Evolutionary conservation across 1,284 basidiomycete species (phyloP).

Genomic region (Apiotrichum brassicae): DNA sequence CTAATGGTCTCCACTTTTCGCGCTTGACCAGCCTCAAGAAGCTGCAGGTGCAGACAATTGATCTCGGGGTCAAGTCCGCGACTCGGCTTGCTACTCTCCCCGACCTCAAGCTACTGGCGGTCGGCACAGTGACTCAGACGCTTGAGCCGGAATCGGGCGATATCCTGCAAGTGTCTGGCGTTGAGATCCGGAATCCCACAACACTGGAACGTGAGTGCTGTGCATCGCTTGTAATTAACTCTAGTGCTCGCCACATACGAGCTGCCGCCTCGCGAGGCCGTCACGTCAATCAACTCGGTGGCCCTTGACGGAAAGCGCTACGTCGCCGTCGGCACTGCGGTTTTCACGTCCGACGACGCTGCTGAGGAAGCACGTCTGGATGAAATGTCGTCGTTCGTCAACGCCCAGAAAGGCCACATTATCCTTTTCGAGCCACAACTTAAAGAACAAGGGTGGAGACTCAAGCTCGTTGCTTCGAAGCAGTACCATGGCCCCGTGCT

Average conservation of each 20-base stretch:
- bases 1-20: slow-evolving; percentile 58
- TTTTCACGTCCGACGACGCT: slow-evolving; percentile 27
- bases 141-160: slow-evolving; percentile 56
- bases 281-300: slow-evolving; percentile 25
- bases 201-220: slow-evolving; percentile 58
- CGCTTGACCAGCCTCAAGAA: slow-evolving; percentile 65
- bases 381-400: slow-evolving; percentile 16
- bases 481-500: slow-evolving; percentile 17
- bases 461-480: slow-evolving; percentile 19
- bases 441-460: slow-evolving; percentile 13
- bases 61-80: slow-evolving; percentile 62
- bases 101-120: slow-evolving; percentile 56
- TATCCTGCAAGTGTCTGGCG: slow-evolving; percentile 53
- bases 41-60: slow-evolving; percentile 71
- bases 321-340: slow-evolving; percentile 41
- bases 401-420: slow-evolving; percentile 34
- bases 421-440: slow-evolving; percentile 27
- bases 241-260: slow-evolving; percentile 26
- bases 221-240: background rate
- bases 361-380: slow-evolving; percentile 24
- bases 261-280: slow-evolving; percentile 26
- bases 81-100: slow-evolving; percentile 58
- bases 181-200: slow-evolving; percentile 62
- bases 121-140: slow-evolving; percentile 55
- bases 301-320: slow-evolving; percentile 29